Percentiles rank a stretch among this genome's conserved stretches.
Evolutionary conservation across 1,284 basidiomycete genomes (phyloP).

Genomic region (Xanthoconium separans): DNA sequence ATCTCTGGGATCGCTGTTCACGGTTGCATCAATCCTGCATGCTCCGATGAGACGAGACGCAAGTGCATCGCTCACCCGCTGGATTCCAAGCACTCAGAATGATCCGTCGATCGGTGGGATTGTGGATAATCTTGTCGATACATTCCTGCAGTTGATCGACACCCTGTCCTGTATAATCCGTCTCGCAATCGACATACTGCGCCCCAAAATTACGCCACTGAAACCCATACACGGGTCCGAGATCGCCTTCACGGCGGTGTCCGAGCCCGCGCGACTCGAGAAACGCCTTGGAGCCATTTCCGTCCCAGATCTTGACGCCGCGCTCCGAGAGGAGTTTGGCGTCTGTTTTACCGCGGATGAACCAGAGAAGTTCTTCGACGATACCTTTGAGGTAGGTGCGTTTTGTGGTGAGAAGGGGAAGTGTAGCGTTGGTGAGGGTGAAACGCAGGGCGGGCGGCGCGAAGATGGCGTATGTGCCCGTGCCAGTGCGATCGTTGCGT

Average conservation of each 20-base stretch:
- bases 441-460: constrained; percentile 88
- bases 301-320: constrained; percentile 97
- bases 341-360: constrained; percentile 86
- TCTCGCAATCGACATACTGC: constrained; percentile 78
- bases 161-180: constrained; percentile 84
- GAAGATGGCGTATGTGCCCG: constrained; percentile 88
- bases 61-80: constrained; percentile 57
- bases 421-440: constrained; percentile 67
- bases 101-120: constrained; percentile 95
- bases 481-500: constrained; percentile 89
- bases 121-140: constrained; percentile 88
- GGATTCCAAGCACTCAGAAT: constrained; percentile 98
- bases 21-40: background rate
- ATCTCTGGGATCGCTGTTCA: constrained; percentile 81
- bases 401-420: constrained; percentile 95
- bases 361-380: constrained; percentile 95
- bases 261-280: constrained; percentile 81
- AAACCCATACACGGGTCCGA: constrained; percentile 98
- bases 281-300: constrained; percentile 89
- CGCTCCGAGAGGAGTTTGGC: constrained; percentile 75
- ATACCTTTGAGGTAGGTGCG: constrained; percentile 92
- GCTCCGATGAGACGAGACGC: background rate
- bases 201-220: constrained; percentile 99
- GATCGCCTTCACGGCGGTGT: constrained; percentile 87
- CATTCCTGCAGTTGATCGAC: constrained; percentile 92